Percentiles rank a stretch among this genome's conserved stretches.
Conservation (phyloP, 2,329 filamentous ascomycete species). For the Diaporthe citrichinensis region DNA sequence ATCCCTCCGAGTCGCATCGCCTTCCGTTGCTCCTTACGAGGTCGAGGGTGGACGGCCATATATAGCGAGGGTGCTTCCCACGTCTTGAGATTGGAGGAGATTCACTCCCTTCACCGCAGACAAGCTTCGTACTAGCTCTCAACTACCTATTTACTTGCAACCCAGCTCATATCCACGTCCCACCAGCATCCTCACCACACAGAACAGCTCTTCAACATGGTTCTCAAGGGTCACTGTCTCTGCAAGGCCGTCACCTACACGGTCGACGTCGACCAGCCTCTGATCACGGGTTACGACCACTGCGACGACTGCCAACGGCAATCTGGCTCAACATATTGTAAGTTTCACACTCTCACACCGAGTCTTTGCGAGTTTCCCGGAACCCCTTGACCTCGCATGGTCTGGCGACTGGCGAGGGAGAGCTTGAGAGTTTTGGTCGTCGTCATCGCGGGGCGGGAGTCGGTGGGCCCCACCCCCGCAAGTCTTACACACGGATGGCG, state of each 20-base stretch:
- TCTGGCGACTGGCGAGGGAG: not conserved
- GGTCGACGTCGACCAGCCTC: conserved; percentile 64
- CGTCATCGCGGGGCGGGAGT: conserved; percentile 29
- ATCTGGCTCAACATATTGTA: conserved; percentile 77
- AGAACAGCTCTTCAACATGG: conserved; percentile 63
- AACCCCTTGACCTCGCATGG: not conserved
- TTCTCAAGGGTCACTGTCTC: conserved; percentile 78
- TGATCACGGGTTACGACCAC: conserved; percentile 76
- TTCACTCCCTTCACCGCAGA: too few relatives aligned
- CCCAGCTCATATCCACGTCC: conserved; percentile 41
- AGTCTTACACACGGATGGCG: not conserved
- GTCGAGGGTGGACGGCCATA: not conserved
- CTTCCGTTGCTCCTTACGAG: conserved; percentile 3
- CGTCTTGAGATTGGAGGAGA: not conserved
- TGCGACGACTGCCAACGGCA: conserved; percentile 82
- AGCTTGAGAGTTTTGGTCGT: conserved; percentile 22
- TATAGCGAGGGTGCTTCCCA: conserved; percentile 27
- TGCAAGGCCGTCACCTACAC: conserved; percentile 81
- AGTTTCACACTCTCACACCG: conserved; percentile 45
- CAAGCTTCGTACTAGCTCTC: not conserved
- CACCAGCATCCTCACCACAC: conserved; percentile 30
- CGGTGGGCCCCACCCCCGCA: conserved; percentile 39
- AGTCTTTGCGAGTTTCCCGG: not conserved
- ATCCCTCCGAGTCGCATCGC: not conserved
- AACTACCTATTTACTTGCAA: not conserved